These are phyloP conservation scores for Trametes sp. DNA, from an alignment of 1,284 basidiomycete genomes.

Conservation along the genomic window DNA sequence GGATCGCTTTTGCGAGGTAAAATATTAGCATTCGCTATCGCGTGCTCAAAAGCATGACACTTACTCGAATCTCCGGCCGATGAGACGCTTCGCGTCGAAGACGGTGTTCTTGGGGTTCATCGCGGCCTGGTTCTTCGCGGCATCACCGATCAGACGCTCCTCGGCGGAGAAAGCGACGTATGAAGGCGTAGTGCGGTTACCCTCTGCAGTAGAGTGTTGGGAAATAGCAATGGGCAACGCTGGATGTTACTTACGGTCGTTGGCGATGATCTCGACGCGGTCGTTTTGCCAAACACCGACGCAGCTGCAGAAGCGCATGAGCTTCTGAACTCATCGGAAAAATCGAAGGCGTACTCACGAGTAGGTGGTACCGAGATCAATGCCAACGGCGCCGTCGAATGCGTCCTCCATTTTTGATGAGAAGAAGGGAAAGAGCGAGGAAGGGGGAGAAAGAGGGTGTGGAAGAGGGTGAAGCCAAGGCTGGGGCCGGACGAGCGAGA, in stretches of 20 bases:
- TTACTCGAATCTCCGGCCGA: constrained; percentile 94
- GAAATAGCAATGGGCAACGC: constrained; percentile 11
- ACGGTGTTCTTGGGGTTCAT: constrained; percentile 98
- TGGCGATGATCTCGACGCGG: constrained; percentile 98
- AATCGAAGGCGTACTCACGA: constrained; percentile 61
- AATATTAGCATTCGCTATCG: constrained; percentile 28
- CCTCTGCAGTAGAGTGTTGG: constrained; percentile 66
- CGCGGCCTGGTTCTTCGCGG: constrained; percentile 97
- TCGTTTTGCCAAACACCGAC: constrained; percentile 99
- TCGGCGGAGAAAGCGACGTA: constrained; percentile 98
- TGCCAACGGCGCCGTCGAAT: constrained; percentile 97
- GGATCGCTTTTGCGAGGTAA: constrained; percentile 63
- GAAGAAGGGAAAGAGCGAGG: constrained; percentile 35
- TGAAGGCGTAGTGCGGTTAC: constrained; percentile 98
- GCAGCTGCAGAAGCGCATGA: constrained; percentile 60
- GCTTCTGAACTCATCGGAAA: constrained; percentile 16
- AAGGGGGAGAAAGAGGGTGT: constrained; percentile 37
- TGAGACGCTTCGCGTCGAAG: constrained; percentile 97
- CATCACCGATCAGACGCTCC: constrained; percentile 99
- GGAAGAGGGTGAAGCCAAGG: constrained; percentile 39
- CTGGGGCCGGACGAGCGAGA: constrained; percentile 19
- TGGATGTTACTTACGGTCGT: constrained; percentile 76
- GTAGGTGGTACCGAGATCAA: constrained; percentile 92
- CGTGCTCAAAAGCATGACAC: constrained; percentile 34
- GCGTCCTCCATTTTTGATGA: constrained; percentile 87